Evolutionary conservation across 169 alveolate genomes (phyloP), one percentile per base, ranked within the genome.

Genomic region (Plasmodium malariae): DNA sequence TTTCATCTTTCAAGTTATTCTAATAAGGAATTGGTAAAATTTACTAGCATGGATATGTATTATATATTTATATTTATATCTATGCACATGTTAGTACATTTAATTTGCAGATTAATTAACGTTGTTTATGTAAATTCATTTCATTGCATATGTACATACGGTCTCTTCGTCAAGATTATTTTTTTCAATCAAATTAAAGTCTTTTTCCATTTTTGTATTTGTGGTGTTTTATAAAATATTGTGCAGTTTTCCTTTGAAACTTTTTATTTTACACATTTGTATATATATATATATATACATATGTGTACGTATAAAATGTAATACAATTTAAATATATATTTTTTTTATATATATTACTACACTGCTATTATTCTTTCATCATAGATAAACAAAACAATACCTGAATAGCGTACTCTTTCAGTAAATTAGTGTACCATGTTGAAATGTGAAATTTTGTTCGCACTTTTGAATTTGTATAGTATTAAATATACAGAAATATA

Each of bases 1-100:
- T 83, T 83, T 83, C 91, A 36, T 60, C 67, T 83, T 83, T 83
- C 67, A 83, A 67, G 19, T 48, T 83, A 28, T 36, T 57, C 91
- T 83, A 72, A 30, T 9, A 40, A 28, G 4, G 67, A 65, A 45
- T 43, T 67, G 43, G n/a, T 71, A 55, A 83, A 21, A 67, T 49
- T 32, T 7, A 28, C 28, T 9, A 26, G 34, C 21, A 45, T 45
- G 24, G 26, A 71, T 26, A 37, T 21, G 43, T 71, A 26, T 19
- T 49, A 54, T 62, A 45, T 68, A 43, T 5, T 7, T n/a, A 67
- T 3, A 34, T 67, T 36, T 48, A 70, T 70, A 70, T 45, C 17
- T 32, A 43, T 51, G 14, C 14, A 45, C 12, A 68, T 68, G n/a
- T 65, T 34, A 65, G 73, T 65, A 49, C 21, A 51, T 48, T 5